Evolutionary conservation across 2,329 filamentous ascomycete species (phyloP), one percentile per base, ranked within the genome.

Genomic region (Apiospora koreana): DNA sequence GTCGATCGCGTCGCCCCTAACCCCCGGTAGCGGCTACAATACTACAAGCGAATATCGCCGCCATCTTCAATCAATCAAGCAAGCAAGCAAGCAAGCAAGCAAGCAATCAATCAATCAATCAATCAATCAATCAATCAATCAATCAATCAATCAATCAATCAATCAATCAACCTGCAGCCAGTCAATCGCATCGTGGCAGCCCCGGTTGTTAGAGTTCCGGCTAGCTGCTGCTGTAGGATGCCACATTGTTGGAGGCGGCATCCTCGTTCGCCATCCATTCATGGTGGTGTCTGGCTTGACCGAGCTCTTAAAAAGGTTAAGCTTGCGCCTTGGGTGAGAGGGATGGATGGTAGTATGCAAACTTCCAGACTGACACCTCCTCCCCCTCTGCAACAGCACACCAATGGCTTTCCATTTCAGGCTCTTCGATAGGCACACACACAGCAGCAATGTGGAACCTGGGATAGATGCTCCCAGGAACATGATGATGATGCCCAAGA

Each of bases 251-350:
- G 12, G 21, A 42, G 21, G 38, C 8, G 6, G 64, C 21, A 45
- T 43, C 64, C 64, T 66, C 38, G 35, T 42, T 66, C 46, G 38
- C n/a, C 28, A 48, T 58, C 50, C 28, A 25, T 50, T 21, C 46
- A 58, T 62, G 54, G 31, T 38, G 21, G 41, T 67, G 46, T 67
- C 21, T 67, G n/a, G 66, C 66, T 68, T 68, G 42, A 68, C 66
- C 66, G 66, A 68, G 66, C 42, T 38, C 66, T 68, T 43, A 48
- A 68, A 68, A 10, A 9, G 48, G 66, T 23, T 68, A 46, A 48
- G 62, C n/a, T 43, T 12, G 18, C 16, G 28, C 35, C 28, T n/a
- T 35, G 18, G 25, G 16, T 58, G 31, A 38, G 9, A 38, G 8
- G 54, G 16, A n/a, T 16, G 9, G 54, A 58, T 58, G 46, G 16